Base-by-base conservation (phyloP, 306 rosid genomes). In the Casuarina glauca region DNA sequence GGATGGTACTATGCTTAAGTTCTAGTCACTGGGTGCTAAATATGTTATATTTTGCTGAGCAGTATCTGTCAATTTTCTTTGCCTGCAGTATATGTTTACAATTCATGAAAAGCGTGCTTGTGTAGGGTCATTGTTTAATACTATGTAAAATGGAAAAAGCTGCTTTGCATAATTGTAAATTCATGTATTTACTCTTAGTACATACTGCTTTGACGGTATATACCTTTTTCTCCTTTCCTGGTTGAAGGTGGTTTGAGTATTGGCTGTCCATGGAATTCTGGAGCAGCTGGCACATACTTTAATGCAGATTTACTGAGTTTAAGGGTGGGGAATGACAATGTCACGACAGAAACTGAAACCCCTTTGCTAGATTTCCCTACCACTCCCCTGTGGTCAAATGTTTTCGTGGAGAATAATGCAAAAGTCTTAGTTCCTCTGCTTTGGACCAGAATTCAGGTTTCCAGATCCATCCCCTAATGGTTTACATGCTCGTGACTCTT, bases 221-320 rank as follows among this genome's bases (percentile, higher is more conserved):
- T 72, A n/a, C 70, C 42, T 66, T 69, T 76, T 85, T 74, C 87
- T 13, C 3, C 9, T 42, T 80, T 84, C 26, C 9, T 58, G 64
- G 77, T 84, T 68, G 67, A 89, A 95, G 98, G 98, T 68, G 98
- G 98, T 72, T 80, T 80, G 82, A 95, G 98, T 87, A 87, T 88
- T 81, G 97, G 98, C 74, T 95, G 98, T 84, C 89, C 91, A 76
- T 87, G 89, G 75, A 95, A 95, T 87, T 87, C 97, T 78, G 97
- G 98, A 83, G 98, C 98, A 44, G 97, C 98, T 69, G 98, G 98
- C 79, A 95, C 98, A 32, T 95, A 88, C 86, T 95, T 92, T 82
- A 95, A 95, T 82, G 93, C 93, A 53, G 91, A 91, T 87, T 89
- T 95, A 81, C 89, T 82, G 52, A 92, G 98, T 86, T 89, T 95